Percentiles rank a stretch among this genome's conserved stretches.
phyloP scores from a whole-genome alignment of 371 early-diverging fungal genomes.

The Syncephalastrum monosporum region DNA sequence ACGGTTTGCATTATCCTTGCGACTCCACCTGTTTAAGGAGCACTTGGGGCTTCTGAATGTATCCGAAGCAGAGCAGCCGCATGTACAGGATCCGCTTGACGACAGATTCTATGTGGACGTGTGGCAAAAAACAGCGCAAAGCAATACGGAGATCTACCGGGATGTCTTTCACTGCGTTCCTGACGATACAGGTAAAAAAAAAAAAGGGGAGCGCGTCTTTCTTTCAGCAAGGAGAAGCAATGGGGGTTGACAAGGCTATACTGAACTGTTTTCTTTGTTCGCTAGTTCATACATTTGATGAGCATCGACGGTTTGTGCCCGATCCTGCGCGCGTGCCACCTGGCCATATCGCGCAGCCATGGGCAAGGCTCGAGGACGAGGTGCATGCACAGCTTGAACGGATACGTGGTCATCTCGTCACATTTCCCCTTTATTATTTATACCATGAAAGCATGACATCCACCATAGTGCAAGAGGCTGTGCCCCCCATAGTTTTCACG shows the following conservation, averaged over 20 bases:
- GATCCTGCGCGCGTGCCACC: constrained; percentile 41
- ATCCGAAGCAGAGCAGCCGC: constrained; percentile 20
- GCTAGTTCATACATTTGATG: constrained; percentile 48
- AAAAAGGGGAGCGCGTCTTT: neutral
- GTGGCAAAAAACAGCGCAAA: constrained; percentile 67
- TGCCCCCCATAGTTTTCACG: constrained; percentile 52
- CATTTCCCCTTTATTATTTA: constrained; percentile 74
- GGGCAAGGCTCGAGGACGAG: constrained; percentile 30
- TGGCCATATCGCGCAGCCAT: constrained; percentile 58
- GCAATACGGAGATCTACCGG: constrained; percentile 71
- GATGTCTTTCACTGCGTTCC: constrained; percentile 84
- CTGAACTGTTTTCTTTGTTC: neutral
- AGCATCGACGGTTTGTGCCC: constrained; percentile 58
- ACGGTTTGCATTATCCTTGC: constrained; percentile 68
- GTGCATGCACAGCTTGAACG: constrained; percentile 34
- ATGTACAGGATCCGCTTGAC: constrained; percentile 72
- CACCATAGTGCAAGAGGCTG: constrained; percentile 52
- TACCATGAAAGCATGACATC: constrained; percentile 65
- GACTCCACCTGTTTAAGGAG: constrained; percentile 79
- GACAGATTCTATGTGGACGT: constrained; percentile 56
- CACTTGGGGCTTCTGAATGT: constrained; percentile 68
- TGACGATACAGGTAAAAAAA: constrained; percentile 66
- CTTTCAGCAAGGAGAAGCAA: neutral
- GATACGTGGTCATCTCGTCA: constrained; percentile 58
- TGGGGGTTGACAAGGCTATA: neutral